Evolutionary conservation across 1,139 yeast genomes (phyloP).

Genomic region (Saccharomyces hybrid): DNA sequence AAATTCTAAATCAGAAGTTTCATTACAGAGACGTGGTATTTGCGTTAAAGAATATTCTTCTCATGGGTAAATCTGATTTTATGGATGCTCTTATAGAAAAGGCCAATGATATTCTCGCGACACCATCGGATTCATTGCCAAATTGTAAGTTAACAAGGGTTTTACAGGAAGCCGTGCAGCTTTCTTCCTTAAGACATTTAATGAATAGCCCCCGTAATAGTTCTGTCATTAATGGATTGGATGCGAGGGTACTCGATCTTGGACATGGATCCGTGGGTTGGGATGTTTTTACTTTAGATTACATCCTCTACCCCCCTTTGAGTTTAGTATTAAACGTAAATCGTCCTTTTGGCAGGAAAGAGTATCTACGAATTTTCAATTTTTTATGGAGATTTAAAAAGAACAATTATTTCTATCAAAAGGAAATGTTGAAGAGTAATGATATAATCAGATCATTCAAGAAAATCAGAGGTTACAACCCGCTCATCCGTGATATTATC

Average conservation of each 20-base stretch:
- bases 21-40: conserved; percentile 48
- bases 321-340: conserved; percentile 38
- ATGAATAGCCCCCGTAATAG: conserved; percentile 29
- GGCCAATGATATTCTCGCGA: conserved; percentile 48
- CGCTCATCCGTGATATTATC: conserved; percentile 23
- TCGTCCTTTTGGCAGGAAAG: conserved; percentile 39
- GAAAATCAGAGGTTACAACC: conserved; percentile 17
- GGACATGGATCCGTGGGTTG: conserved; percentile 71
- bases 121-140: conserved; percentile 56
- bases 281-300: conserved; percentile 91
- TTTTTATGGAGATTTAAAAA: conserved; percentile 76
- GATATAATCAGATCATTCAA: conserved; percentile 30
- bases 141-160: conserved; percentile 60
- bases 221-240: conserved; percentile 49
- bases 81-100: conserved; percentile 55
- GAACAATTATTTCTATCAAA: conserved; percentile 45
- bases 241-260: conserved; percentile 71
- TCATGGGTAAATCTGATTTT: conserved; percentile 74
- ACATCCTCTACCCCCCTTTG: conserved; percentile 55
- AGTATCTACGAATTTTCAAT: conserved; percentile 75
- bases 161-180: conserved; percentile 57
- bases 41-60: conserved; percentile 57
- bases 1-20: conserved; percentile 44
- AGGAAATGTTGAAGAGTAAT: conserved; percentile 41
- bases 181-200: conserved; percentile 49